Percentiles rank a stretch among this genome's conserved stretches.
These are phyloP conservation scores for Schwanniomyces vanrijiae DNA, from an alignment of 805 yeast genomes.

Conservation along the genomic window DNA sequence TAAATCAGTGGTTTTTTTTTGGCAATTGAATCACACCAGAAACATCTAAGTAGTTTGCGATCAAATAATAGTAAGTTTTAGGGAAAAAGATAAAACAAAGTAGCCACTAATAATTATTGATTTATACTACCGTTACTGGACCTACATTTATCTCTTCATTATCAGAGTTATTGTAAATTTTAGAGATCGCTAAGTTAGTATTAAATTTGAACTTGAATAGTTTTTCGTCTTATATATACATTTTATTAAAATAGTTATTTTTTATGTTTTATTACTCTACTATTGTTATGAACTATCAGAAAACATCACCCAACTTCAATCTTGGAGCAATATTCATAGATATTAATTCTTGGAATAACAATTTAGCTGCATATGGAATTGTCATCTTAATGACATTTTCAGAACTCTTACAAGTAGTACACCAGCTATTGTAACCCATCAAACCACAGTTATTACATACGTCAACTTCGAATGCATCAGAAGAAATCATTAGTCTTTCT, in stretches of 20 bases:
- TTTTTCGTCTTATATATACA: background rate
- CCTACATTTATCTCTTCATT: too few relatives aligned
- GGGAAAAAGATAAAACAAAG: too few relatives aligned
- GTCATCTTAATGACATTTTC: constrained; percentile 90
- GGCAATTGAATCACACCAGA: too few relatives aligned
- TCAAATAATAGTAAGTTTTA: background rate
- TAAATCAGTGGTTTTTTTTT: background rate
- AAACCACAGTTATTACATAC: constrained; percentile 92
- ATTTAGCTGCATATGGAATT: constrained; percentile 97
- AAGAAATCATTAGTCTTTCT: constrained; percentile 93
- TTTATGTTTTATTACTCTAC: background rate
- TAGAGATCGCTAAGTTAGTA: too few relatives aligned
- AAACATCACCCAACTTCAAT: constrained; percentile 83
- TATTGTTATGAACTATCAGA: constrained; percentile 28
- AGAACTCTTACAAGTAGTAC: constrained; percentile 90
- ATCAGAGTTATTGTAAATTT: too few relatives aligned
- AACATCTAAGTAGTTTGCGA: background rate
- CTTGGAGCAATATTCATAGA: constrained; percentile 99
- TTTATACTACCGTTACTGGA: too few relatives aligned
- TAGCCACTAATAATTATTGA: too few relatives aligned
- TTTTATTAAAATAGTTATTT: background rate
- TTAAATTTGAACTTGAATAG: too few relatives aligned
- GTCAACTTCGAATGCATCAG: constrained; percentile 97
- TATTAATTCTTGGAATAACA: constrained; percentile 92
- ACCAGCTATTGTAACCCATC: constrained; percentile 98